Evolutionary conservation across 768 basidiomycete species (phyloP).

Genomic region (Pseudohyphozyma bogoriensis): DNA sequence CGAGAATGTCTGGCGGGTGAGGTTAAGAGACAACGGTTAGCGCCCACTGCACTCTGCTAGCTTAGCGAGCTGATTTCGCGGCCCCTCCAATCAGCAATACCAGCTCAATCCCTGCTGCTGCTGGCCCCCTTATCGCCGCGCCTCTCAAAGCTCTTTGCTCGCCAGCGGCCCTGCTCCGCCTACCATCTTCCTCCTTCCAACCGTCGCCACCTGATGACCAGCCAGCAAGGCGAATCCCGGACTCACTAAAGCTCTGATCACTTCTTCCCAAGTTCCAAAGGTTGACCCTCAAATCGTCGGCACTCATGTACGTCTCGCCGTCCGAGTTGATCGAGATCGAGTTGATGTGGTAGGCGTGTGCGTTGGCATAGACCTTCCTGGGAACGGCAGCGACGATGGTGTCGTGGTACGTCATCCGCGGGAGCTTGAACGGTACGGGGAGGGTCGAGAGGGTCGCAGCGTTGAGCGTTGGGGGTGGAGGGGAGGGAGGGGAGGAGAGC

Average conservation of each 20-base stretch:
- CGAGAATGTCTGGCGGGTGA: constrained; percentile 85
- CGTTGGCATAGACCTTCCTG: constrained; percentile 96
- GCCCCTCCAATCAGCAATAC: too few relatives aligned
- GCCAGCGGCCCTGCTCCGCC: background rate
- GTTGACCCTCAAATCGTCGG: constrained; percentile 95
- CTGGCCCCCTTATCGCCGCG: too few relatives aligned
- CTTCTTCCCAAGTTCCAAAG: constrained; percentile 98
- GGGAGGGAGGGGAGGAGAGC: constrained; percentile 43
- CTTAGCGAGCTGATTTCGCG: too few relatives aligned
- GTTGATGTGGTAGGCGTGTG: constrained; percentile 99
- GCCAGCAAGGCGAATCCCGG: background rate
- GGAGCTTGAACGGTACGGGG: constrained; percentile 54
- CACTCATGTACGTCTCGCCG: constrained; percentile 97
- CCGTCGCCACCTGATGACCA: background rate
- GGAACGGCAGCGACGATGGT: constrained; percentile 98
- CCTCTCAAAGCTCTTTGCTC: too few relatives aligned
- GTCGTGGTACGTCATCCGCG: constrained; percentile 86
- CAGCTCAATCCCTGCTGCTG: too few relatives aligned
- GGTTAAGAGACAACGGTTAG: too few relatives aligned
- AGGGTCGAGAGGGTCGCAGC: constrained; percentile 39
- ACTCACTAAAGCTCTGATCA: constrained; percentile 97
- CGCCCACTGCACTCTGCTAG: too few relatives aligned
- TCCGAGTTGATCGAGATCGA: constrained; percentile 99
- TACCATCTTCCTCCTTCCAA: background rate
- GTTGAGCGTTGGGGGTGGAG: too few relatives aligned